Evolutionary conservation across 2,329 filamentous ascomycete species (phyloP), one percentile per base, ranked within the genome.

Genomic region (Ramularia collo-cygni): DNA sequence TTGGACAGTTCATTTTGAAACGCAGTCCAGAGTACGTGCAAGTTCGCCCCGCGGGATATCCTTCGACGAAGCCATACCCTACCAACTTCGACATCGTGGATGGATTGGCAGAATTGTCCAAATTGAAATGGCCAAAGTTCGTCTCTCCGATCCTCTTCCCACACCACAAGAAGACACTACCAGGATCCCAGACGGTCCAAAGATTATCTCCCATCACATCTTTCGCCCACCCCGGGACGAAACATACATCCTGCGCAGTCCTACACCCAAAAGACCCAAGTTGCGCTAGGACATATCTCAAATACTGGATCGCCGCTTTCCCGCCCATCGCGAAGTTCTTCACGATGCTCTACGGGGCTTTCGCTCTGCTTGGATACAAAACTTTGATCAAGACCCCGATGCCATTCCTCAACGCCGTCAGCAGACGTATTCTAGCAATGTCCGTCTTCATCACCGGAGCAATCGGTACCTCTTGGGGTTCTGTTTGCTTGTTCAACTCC

Each of bases 211-310:
- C 88, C 1, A 77, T 96, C 39, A 87, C 86, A 1, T 81, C 83
- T 1, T 77, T 83, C 18, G 90, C 90, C 0, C 90, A 96, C 57
- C 90, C 90, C 1, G 79, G 87, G 29, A 90, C 94, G 60, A 81
- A 77, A 8, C 83, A 81, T 17, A 77, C 95, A 14, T 90, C 87
- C 30, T 98, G 92, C 65, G 90, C 90, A 1, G 75, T 90, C 2
- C 77, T 96, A 2, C 90, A 98, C 60, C 89, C 90, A 0, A 72
- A 77, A 13, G 85, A 94, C 55, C 89, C 90, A 1, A 94, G 85
- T 13, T 98, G 90, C 63, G 75, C 83, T 27, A 84, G 85, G 19
- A 93, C 86, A 3, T 93, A 89, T 60, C 68, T 95, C 32, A 85
- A 85, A 45, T 93, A 92, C 65, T 90, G 85, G 76, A 77, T 95